A percentile compares a stretch with the other conserved stretches of the same genome.
These are phyloP conservation scores for Claviceps humidiphila DNA, from an alignment of 2,329 filamentous ascomycete genomes.

Conservation along the genomic window DNA sequence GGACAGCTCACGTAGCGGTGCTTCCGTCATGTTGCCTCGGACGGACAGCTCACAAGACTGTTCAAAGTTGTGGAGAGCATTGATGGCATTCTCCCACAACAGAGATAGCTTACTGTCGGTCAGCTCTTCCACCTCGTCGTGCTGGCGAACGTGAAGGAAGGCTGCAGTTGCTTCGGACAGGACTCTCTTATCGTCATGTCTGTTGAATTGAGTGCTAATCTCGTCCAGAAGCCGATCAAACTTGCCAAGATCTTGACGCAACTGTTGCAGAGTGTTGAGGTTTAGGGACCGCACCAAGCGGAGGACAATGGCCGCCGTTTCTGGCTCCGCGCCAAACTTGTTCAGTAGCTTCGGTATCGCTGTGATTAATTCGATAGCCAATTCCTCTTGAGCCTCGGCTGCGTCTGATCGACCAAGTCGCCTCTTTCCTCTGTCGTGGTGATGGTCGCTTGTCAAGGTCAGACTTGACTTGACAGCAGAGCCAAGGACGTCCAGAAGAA, in stretches of 20 bases:
- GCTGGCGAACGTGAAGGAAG: slow-evolving; percentile 71
- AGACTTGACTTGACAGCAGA: slow-evolving; percentile 67
- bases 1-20: slow-evolving; percentile 54
- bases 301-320: slow-evolving; percentile 74
- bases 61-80: slow-evolving; percentile 58
- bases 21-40: slow-evolving; percentile 54
- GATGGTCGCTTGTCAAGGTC: slow-evolving; percentile 51
- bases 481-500: slow-evolving; percentile 77
- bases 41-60: slow-evolving; percentile 57
- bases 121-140: slow-evolving; percentile 78
- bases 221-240: slow-evolving; percentile 78
- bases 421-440: slow-evolving; percentile 48
- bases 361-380: slow-evolving; percentile 62
- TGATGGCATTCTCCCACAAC: slow-evolving; percentile 75
- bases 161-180: slow-evolving; percentile 72
- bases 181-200: slow-evolving; percentile 79
- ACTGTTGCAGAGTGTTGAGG: slow-evolving; percentile 73
- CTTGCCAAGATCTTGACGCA: slow-evolving; percentile 71
- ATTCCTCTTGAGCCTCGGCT: slow-evolving; percentile 61
- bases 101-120: slow-evolving; percentile 67
- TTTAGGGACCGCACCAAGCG: slow-evolving; percentile 78
- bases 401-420: slow-evolving; percentile 49
- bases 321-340: slow-evolving; percentile 83
- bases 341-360: slow-evolving; percentile 77
- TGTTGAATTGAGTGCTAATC: slow-evolving; percentile 83